A percentile compares a stretch with the other conserved stretches of the same genome.
These are phyloP conservation scores for Sporobolomyces pararoseus DNA, from an alignment of 768 basidiomycete species.

Conservation along the genomic window DNA sequence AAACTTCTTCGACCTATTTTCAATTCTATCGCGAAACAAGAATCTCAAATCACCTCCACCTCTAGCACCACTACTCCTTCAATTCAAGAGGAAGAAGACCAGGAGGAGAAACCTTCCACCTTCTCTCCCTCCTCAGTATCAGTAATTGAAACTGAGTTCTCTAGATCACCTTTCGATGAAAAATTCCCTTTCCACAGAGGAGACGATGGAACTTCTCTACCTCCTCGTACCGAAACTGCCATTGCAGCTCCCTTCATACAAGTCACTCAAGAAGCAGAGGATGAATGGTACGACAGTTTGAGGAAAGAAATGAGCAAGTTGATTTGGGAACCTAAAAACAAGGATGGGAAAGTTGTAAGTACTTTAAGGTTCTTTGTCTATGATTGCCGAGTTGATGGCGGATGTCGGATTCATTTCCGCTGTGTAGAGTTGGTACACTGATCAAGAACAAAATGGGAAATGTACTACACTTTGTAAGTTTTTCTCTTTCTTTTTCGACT, in stretches of 20 bases:
- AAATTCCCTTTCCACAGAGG: not conserved
- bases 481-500: not conserved
- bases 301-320: conserved; percentile 29
- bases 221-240: too few species aligned
- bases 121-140: not conserved
- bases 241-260: conserved; percentile 31
- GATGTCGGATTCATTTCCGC: too few species aligned
- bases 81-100: not conserved
- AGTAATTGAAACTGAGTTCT: not conserved
- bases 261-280: conserved; percentile 38
- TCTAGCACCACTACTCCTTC: not conserved
- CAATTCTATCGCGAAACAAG: not conserved
- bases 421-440: conserved; percentile 7
- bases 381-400: not conserved
- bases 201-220: too few species aligned
- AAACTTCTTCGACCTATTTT: conserved; percentile 39
- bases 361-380: not conserved
- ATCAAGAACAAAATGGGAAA: not conserved
- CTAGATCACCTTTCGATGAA: not conserved
- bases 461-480: conserved; percentile 8
- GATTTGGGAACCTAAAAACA: conserved; percentile 22
- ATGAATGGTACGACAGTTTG: conserved; percentile 21
- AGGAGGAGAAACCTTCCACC: too few species aligned
- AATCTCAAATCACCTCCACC: conserved; percentile 1
- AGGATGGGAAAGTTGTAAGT: conserved; percentile 6